A percentile compares a stretch with the other conserved stretches of the same genome.
Evolutionary conservation across 2,329 filamentous ascomycete genomes (phyloP).

Genomic region (Monilinia aucupariae): DNA sequence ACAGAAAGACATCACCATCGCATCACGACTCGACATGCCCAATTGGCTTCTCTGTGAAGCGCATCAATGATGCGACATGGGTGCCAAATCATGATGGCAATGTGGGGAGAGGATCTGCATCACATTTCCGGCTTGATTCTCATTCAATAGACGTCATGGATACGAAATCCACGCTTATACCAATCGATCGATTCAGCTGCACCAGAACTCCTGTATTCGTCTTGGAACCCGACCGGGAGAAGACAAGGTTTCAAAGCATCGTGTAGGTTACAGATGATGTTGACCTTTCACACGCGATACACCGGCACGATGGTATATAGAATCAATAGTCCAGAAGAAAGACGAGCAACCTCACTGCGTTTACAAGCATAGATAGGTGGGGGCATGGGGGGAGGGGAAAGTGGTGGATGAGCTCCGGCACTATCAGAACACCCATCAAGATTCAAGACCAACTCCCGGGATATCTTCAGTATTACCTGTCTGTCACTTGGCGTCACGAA

Average conservation of each 20-base stretch:
- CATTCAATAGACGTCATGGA: conserved; percentile 1
- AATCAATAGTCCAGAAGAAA: background rate
- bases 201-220: background rate
- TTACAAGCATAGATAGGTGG: background rate
- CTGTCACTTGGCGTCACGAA: background rate
- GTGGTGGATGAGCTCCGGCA: background rate
- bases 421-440: background rate
- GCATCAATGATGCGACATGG: background rate
- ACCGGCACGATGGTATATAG: background rate
- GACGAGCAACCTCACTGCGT: background rate
- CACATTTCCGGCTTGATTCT: background rate
- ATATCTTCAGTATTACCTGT: background rate
- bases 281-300: background rate
- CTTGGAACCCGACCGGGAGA: background rate
- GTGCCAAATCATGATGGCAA: background rate
- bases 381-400: too few species aligned
- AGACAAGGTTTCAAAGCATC: background rate
- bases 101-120: conserved; percentile 7
- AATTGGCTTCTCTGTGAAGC: background rate
- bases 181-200: background rate
- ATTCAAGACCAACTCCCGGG: background rate
- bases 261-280: background rate
- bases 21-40: background rate
- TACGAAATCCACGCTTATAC: background rate
- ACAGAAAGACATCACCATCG: background rate